A percentile compares a stretch with the other conserved stretches of the same genome.
Conservation (phyloP, 345 rosid genomes). For the Raphanus raphanistrum region DNA sequence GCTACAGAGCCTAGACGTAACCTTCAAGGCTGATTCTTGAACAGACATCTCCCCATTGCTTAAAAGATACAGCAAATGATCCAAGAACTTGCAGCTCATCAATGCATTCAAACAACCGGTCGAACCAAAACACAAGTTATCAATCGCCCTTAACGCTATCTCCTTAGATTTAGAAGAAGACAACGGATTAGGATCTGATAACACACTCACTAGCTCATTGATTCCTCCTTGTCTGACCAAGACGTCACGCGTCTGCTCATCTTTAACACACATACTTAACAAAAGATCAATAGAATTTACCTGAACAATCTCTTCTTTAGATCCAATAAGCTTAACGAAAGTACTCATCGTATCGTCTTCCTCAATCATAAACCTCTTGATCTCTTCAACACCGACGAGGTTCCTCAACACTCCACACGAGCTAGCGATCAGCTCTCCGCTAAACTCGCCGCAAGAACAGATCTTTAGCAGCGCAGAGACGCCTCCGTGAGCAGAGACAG, state of each 20-base stretch:
- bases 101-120: conserved; percentile 42
- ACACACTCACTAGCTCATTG: conserved; percentile 50
- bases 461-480: conserved; percentile 75
- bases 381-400: conserved; percentile 80
- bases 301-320: conserved; percentile 71
- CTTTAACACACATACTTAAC: conserved; percentile 59
- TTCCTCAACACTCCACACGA: conserved; percentile 79
- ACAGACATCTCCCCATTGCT: conserved; percentile 64
- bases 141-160: conserved; percentile 62
- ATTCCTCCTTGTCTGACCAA: conserved; percentile 71
- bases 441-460: conserved; percentile 46
- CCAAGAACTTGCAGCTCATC: conserved; percentile 56
- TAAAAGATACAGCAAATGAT: conserved; percentile 56
- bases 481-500: conserved; percentile 94
- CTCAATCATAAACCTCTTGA: conserved; percentile 77
- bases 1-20: conserved; percentile 56
- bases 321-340: conserved; percentile 65
- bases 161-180: conserved; percentile 65
- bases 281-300: conserved; percentile 68
- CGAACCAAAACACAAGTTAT: conserved; percentile 70
- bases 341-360: conserved; percentile 58
- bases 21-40: conserved; percentile 78
- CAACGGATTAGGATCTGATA: conserved; percentile 52
- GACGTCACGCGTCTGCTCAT: conserved; percentile 55
- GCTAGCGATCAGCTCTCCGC: conserved; percentile 50